A percentile compares a stretch with the other conserved stretches of the same genome.
phyloP scores from a whole-genome alignment of 1,139 yeast genomes.

The Blastobotrys niveus region DNA sequence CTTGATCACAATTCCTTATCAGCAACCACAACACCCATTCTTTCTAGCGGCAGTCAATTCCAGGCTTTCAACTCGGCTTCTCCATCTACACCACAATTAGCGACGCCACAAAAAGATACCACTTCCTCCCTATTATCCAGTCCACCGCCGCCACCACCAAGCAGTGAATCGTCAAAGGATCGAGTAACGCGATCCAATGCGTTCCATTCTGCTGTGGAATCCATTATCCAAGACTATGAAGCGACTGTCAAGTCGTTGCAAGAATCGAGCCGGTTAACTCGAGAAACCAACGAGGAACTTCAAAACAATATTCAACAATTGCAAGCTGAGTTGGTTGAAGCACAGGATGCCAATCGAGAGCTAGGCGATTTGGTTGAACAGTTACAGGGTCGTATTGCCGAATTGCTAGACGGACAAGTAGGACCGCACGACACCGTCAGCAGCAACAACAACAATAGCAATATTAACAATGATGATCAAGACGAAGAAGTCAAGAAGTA shows the following conservation, averaged over 20 bases:
- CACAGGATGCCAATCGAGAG: constrained; percentile 16
- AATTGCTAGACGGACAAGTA: neutral
- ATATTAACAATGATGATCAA: neutral
- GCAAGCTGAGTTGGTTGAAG: constrained; percentile 14
- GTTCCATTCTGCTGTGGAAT: constrained; percentile 23
- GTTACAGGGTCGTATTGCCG: constrained; percentile 15
- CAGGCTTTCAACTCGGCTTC: too few relatives aligned
- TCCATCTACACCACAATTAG: neutral
- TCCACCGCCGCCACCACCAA: too few relatives aligned
- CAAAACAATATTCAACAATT: constrained; percentile 13
- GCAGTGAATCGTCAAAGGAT: constrained; percentile 18
- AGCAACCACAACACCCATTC: constrained; percentile 4
- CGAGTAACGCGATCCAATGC: constrained; percentile 21
- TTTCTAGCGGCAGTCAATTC: constrained; percentile 1
- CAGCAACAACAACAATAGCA: neutral
- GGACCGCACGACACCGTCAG: neutral
- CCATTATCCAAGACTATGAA: constrained; percentile 24
- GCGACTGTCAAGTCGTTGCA: constrained; percentile 24
- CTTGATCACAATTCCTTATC: too few relatives aligned
- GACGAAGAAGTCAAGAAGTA: neutral
- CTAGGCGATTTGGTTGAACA: constrained; percentile 16
- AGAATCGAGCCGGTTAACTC: constrained; percentile 18
- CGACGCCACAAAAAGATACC: neutral
- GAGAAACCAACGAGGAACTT: constrained; percentile 17
- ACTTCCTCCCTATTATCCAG: neutral